These are phyloP conservation scores for Millerozyma miso DNA, from an alignment of 805 yeast genomes.

Conservation along the genomic window DNA sequence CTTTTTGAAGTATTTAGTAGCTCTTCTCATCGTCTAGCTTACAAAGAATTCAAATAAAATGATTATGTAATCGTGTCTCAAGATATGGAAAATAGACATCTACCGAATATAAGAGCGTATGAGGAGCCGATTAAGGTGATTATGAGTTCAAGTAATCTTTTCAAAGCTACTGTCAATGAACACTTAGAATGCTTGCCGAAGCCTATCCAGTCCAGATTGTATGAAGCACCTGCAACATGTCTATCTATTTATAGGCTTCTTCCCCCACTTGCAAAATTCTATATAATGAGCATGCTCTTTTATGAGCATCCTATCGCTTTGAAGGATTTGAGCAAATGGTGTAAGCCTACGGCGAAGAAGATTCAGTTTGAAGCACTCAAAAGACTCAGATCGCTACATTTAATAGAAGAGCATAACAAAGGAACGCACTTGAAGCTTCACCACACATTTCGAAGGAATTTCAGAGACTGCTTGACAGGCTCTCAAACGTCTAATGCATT, in stretches of 20 bases:
- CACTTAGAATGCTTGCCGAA: slow-evolving; percentile 89
- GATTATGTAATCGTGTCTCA: neutral
- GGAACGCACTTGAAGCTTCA: slow-evolving; percentile 54
- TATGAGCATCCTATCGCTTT: slow-evolving; percentile 68
- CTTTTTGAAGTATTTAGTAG: neutral
- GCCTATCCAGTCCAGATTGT: slow-evolving; percentile 75
- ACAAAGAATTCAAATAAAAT: neutral
- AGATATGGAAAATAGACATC: neutral
- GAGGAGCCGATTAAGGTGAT: neutral
- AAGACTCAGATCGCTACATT: slow-evolving; percentile 69
- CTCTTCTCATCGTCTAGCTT: neutral
- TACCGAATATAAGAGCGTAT: neutral
- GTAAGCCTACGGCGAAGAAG: slow-evolving; percentile 54
- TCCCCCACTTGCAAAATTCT: slow-evolving; percentile 86
- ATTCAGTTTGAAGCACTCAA: slow-evolving; percentile 74
- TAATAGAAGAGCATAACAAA: slow-evolving; percentile 58
- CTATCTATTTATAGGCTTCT: slow-evolving; percentile 85
- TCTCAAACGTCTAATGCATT: slow-evolving; percentile 62
- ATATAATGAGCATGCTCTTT: slow-evolving; percentile 82
- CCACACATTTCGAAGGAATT: slow-evolving; percentile 67
- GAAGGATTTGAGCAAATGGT: slow-evolving; percentile 70
- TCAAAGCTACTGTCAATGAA: slow-evolving; percentile 76
- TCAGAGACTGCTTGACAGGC: slow-evolving; percentile 83
- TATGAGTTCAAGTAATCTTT: slow-evolving; percentile 26
- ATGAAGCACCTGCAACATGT: slow-evolving; percentile 85